Evolutionary conservation across 2,329 filamentous ascomycete species (phyloP).

Genomic region (Lecanicillium sp.): DNA sequence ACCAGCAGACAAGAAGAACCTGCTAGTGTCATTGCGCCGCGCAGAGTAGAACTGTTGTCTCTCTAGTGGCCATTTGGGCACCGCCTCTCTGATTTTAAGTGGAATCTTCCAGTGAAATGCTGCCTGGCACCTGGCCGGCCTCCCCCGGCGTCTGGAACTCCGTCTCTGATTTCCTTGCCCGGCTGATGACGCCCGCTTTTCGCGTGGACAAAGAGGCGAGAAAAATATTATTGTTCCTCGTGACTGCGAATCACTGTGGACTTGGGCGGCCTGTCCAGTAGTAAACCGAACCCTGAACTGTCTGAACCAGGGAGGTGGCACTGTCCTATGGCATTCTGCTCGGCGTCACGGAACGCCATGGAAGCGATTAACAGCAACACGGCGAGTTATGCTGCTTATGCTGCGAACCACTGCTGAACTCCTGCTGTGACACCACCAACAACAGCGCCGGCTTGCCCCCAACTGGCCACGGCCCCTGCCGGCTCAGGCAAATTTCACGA

Average conservation of each 20-base stretch:
- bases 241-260: constrained; percentile 5
- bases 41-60: no score
- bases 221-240: not conserved
- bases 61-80: not conserved
- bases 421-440: not conserved
- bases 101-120: not conserved
- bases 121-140: not conserved
- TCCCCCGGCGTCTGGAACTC: not conserved
- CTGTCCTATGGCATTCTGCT: no score
- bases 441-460: not conserved
- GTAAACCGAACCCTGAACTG: not conserved
- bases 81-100: constrained; percentile 2
- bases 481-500: not conserved
- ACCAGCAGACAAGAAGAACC: not conserved
- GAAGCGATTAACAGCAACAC: not conserved
- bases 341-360: not conserved
- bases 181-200: constrained; percentile 9
- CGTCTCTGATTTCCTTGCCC: constrained; percentile 10
- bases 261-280: constrained; percentile 2
- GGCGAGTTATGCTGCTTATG: not conserved
- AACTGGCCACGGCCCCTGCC: not conserved
- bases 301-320: not conserved
- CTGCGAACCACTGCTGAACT: not conserved
- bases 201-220: not conserved
- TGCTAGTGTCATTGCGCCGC: constrained; percentile 4